Base-by-base conservation (phyloP, 73 alveolate genomes). In the Paramecium pentaurelia region DNA sequence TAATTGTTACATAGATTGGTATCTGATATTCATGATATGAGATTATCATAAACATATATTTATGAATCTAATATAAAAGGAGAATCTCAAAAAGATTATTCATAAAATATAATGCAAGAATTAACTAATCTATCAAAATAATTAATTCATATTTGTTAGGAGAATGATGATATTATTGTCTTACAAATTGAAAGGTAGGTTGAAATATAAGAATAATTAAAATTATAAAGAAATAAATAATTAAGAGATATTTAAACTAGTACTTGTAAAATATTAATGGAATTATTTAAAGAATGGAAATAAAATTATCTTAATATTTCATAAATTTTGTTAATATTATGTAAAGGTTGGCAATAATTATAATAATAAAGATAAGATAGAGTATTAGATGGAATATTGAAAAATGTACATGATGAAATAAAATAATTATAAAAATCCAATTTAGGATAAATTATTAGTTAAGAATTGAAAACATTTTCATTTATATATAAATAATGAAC, bases 251-350 rank as follows among this genome's bases (percentile, higher is more conserved):
- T 80, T 8, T 36, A 80, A 49, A 80, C 44, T 9, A 49, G 77
- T 25, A 80, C 73, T 44, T 80, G 91, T 45, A 80, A 47, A 49
- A 80, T 80, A n/a, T 45, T 80, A 47, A 80, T 80, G 91, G 91
- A 80, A 80, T 32, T 80, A 22, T 80, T 80, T 47, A 80, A 80
- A 14, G 28, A 80, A 22, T 80, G 91, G 91, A 80, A 80, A 36
- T 44, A 40, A 49, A 49, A 80, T 12, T 80, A 80, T 27, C 42
- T 80, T 18, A 40, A 42, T 27, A 80, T 80, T 11, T 42, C 91
- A 8, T 40, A 80, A 30, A 47, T 40, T 6, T 44, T 80, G 20
- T 45, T 80, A 3, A 80, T 32, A 7, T 22, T 80, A 32, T 42
- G 71, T 22, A 45, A 47, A 25, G 91, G 91, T 40, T 80, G 88